These are phyloP conservation scores for Aspergillus texensis DNA, from an alignment of 2,329 filamentous ascomycete genomes.

Conservation along the genomic window DNA sequence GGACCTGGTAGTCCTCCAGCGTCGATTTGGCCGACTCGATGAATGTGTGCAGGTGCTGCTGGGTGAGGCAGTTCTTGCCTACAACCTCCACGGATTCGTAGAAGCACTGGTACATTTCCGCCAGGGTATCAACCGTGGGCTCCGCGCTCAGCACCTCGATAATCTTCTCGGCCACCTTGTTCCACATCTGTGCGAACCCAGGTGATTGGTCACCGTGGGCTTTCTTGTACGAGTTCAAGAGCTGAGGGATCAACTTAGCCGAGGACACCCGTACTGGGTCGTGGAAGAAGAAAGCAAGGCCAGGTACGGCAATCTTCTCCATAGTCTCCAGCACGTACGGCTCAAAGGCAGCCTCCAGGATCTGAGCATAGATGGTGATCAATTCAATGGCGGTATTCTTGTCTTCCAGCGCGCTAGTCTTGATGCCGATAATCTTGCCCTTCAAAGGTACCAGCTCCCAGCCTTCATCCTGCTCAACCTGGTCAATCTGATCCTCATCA, in stretches of 20 bases:
- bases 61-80: conserved; percentile 78
- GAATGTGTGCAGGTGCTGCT: conserved; percentile 80
- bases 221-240: conserved; percentile 92
- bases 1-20: conserved; percentile 88
- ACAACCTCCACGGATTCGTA: conserved; percentile 97
- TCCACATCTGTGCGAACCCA: conserved; percentile 82
- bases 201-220: conserved; percentile 79
- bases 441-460: conserved; percentile 98
- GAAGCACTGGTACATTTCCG: conserved; percentile 99
- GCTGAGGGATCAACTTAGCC: conserved; percentile 89
- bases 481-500: conserved; percentile 90
- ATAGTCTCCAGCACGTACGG: conserved; percentile 91
- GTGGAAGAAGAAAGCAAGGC: conserved; percentile 98
- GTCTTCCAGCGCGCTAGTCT: conserved; percentile 94
- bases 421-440: conserved; percentile 97
- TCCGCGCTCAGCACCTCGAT: conserved; percentile 92
- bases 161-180: conserved; percentile 81
- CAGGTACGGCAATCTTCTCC: conserved; percentile 93
- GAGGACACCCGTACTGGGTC: conserved; percentile 95
- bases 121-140: conserved; percentile 91
- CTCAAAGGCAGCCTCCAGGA: conserved; percentile 89
- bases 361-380: conserved; percentile 94
- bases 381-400: conserved; percentile 99
- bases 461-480: conserved; percentile 90
- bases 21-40: conserved; percentile 84